Conservation (phyloP, 208 protist species). For the Herpetomonas tarakana region DNA sequence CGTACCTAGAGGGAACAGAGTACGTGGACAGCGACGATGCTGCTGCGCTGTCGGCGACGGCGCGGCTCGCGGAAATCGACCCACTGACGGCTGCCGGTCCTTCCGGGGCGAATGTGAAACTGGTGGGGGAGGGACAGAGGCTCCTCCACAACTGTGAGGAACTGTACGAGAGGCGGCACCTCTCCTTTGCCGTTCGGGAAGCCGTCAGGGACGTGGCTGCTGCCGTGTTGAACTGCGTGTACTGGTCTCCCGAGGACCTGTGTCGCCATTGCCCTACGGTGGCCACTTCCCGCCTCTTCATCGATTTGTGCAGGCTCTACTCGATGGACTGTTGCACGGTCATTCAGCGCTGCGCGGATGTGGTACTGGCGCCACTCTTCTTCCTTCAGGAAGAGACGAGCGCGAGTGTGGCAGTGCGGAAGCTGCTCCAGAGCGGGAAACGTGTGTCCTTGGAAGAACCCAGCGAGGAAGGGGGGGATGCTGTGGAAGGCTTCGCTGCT, state of each 20-base stretch:
- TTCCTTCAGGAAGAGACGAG: too few species aligned
- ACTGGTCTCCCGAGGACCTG: background rate
- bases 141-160: background rate
- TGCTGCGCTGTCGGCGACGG: too few species aligned
- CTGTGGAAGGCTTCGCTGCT: conserved; percentile 10
- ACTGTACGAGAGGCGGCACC: background rate
- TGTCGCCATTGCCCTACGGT: background rate
- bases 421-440: too few species aligned
- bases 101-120: background rate
- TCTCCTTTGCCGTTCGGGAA: background rate
- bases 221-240: background rate
- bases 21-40: too few species aligned
- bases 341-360: conserved; percentile 15
- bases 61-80: too few species aligned
- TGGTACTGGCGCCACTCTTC: conserved; percentile 17
- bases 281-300: background rate
- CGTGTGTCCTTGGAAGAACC: too few species aligned
- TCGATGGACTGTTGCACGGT: conserved; percentile 8
- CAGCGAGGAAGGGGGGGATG: too few species aligned
- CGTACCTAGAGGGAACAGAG: too few species aligned
- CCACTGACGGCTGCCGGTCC: background rate
- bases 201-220: background rate
- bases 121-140: background rate
- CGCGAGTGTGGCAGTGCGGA: too few species aligned
- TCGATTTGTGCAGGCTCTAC: background rate